A percentile compares a stretch with the other conserved stretches of the same genome.
These are phyloP conservation scores for Saxophila tyrrhenica DNA, from an alignment of 495 filamentous ascomycete species.

Conservation along the genomic window DNA sequence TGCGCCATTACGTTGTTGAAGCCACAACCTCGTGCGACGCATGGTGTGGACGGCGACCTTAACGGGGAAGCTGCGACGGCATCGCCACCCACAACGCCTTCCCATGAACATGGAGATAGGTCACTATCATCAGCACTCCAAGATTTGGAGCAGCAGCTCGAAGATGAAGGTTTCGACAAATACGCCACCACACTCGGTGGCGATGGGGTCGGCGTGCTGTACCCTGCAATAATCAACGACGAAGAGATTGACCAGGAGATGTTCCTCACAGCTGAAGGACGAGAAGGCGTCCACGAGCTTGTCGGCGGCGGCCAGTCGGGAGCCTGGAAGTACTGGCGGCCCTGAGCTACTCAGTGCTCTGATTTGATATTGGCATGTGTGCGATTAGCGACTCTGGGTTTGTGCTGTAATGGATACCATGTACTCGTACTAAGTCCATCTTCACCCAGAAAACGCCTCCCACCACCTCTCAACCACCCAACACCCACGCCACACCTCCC, in stretches of 20 bases:
- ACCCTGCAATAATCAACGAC: slow-evolving; percentile 74
- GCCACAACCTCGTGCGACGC: slow-evolving; percentile 34
- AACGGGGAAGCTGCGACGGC: slow-evolving; percentile 16
- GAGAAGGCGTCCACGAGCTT: slow-evolving; percentile 62
- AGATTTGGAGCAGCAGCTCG: slow-evolving; percentile 54
- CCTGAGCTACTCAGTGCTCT: neutral
- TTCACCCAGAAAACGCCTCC: too few species aligned
- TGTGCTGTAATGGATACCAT: neutral
- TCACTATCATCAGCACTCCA: slow-evolving; percentile 26
- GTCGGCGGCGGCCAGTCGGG: slow-evolving; percentile 52
- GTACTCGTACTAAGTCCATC: neutral
- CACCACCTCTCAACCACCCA: too few species aligned
- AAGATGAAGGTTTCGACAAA: slow-evolving; percentile 64
- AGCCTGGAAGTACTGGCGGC: slow-evolving; percentile 86
- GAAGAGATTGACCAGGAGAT: slow-evolving; percentile 89
- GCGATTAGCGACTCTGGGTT: neutral
- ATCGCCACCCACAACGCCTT: neutral
- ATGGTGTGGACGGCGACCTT: slow-evolving; percentile 21
- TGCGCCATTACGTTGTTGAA: slow-evolving; percentile 86
- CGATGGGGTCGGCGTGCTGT: slow-evolving; percentile 85
- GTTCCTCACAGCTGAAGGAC: slow-evolving; percentile 70
- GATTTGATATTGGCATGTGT: neutral
- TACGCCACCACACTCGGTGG: slow-evolving; percentile 84
- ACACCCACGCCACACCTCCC: neutral
- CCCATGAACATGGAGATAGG: neutral